These are phyloP conservation scores for Penicillium sp. DNA, from an alignment of 2,329 filamentous ascomycete genomes.

Conservation along the genomic window DNA sequence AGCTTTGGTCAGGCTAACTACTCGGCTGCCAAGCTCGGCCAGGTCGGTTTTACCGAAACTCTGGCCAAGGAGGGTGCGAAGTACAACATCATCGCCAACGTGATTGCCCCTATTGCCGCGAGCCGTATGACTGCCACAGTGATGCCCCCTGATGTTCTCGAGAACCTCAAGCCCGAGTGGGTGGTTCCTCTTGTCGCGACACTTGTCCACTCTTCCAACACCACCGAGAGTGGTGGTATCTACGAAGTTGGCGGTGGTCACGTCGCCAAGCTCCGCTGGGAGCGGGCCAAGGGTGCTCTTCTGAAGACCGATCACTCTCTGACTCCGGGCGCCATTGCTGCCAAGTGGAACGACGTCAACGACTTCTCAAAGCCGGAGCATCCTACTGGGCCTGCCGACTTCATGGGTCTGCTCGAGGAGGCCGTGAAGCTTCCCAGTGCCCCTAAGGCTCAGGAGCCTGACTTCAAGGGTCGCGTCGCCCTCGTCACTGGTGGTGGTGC, in stretches of 20 bases:
- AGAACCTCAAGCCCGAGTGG: slow-evolving; percentile 85
- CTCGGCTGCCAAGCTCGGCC: slow-evolving; percentile 88
- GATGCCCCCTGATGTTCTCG: slow-evolving; percentile 88
- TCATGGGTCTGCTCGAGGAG: slow-evolving; percentile 76
- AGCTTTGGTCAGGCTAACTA: slow-evolving; percentile 97
- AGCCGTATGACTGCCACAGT: slow-evolving; percentile 93
- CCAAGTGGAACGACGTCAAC: slow-evolving; percentile 81
- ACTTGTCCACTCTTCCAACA: slow-evolving; percentile 80
- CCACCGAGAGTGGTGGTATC: slow-evolving; percentile 74
- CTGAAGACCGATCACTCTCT: slow-evolving; percentile 83
- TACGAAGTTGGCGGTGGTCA: slow-evolving; percentile 93
- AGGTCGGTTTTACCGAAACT: slow-evolving; percentile 96
- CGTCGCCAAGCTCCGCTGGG: slow-evolving; percentile 89
- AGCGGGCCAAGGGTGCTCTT: slow-evolving; percentile 81
- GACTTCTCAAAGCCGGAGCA: slow-evolving; percentile 82
- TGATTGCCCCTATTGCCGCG: slow-evolving; percentile 90
- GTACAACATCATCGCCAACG: slow-evolving; percentile 95
- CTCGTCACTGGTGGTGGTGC: slow-evolving; percentile 83
- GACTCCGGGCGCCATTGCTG: slow-evolving; percentile 79
- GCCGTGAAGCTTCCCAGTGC: slow-evolving; percentile 71
- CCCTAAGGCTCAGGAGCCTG: slow-evolving; percentile 64
- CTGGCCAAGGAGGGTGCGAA: slow-evolving; percentile 95
- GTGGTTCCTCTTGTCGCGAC: slow-evolving; percentile 87
- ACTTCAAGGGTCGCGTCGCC: slow-evolving; percentile 79
- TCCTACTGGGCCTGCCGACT: slow-evolving; percentile 79